Conservation (phyloP, 768 basidiomycete species). For the Inosperma sp. region DNA sequence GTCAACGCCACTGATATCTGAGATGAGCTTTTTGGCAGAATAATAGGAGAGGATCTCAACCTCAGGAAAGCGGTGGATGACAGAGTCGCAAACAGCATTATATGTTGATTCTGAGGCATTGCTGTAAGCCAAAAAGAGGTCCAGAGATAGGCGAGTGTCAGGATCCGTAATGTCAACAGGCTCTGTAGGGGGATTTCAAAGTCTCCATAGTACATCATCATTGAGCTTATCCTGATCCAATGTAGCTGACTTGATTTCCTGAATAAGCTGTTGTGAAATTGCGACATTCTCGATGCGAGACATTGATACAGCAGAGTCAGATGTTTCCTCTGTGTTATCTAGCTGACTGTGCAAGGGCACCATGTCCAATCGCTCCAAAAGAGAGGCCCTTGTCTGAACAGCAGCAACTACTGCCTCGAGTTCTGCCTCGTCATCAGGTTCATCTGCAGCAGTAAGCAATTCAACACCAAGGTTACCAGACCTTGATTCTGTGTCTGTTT, state of each 20-base stretch:
- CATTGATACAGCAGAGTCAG: no score
- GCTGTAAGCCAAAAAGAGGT: constrained; percentile 6
- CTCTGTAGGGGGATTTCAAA: constrained; percentile 4
- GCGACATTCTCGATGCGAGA: constrained; percentile 1
- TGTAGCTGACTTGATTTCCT: constrained; percentile 6
- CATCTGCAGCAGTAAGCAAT: no score
- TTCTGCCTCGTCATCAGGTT: no score
- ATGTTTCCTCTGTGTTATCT: no score
- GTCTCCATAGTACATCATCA: neutral
- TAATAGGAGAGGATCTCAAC: neutral
- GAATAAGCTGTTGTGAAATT: constrained; percentile 4
- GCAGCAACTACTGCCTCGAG: no score
- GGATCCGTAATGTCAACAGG: constrained; percentile 9
- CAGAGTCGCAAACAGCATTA: neutral
- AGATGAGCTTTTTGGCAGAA: neutral
- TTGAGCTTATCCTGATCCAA: constrained; percentile 8
- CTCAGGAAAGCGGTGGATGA: neutral
- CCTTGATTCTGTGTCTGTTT: no score
- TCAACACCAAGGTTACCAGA: no score
- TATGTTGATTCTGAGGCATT: constrained; percentile 7
- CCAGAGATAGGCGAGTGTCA: constrained; percentile 2
- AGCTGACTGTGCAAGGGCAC: no score
- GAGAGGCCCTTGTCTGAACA: no score
- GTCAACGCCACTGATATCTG: constrained; percentile 26
- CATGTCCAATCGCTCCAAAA: no score